Conservation (phyloP, 1,139 yeast genomes). For the Suhomyces bribrorum region DNA sequence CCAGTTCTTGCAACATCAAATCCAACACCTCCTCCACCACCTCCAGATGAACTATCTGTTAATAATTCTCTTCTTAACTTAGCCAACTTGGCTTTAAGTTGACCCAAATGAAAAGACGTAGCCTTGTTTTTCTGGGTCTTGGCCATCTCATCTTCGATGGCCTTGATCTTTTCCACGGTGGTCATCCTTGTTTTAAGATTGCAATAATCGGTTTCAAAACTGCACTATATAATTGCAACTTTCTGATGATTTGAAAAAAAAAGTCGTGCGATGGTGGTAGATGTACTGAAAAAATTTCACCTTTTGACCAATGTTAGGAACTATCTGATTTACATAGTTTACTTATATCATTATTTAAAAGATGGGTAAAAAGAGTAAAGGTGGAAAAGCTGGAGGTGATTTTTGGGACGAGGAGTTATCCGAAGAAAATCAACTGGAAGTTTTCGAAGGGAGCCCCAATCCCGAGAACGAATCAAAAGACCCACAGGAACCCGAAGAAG, state of each 20-base stretch:
- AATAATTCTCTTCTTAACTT: slow-evolving; percentile 88
- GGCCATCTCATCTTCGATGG: slow-evolving; percentile 96
- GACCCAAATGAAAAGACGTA: slow-evolving; percentile 95
- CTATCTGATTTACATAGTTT: neutral
- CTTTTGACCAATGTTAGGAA: neutral
- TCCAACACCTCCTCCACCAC: slow-evolving; percentile 90
- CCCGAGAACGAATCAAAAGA: slow-evolving; percentile 24
- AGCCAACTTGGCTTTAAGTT: slow-evolving; percentile 93
- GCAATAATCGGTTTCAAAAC: neutral
- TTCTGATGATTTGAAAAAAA: slow-evolving; percentile 11
- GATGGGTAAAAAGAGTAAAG: slow-evolving; percentile 52
- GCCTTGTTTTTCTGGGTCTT: slow-evolving; percentile 94
- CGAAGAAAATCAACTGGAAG: slow-evolving; percentile 59
- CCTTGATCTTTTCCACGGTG: slow-evolving; percentile 84
- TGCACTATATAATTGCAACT: slow-evolving; percentile 3
- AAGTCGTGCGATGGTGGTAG: slow-evolving; percentile 12
- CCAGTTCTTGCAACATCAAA: slow-evolving; percentile 98
- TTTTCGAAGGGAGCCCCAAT: slow-evolving; percentile 31
- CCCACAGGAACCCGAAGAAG: slow-evolving; percentile 30
- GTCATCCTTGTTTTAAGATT: slow-evolving; percentile 52
- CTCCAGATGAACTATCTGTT: slow-evolving; percentile 72
- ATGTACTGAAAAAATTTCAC: slow-evolving; percentile 17
- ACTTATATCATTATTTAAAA: slow-evolving; percentile 4
- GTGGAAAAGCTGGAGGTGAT: slow-evolving; percentile 57
- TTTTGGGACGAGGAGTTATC: slow-evolving; percentile 81